phyloP scores from a whole-genome alignment of 192 early-diverging fungal species.

The Haplosporangium gracile region DNA sequence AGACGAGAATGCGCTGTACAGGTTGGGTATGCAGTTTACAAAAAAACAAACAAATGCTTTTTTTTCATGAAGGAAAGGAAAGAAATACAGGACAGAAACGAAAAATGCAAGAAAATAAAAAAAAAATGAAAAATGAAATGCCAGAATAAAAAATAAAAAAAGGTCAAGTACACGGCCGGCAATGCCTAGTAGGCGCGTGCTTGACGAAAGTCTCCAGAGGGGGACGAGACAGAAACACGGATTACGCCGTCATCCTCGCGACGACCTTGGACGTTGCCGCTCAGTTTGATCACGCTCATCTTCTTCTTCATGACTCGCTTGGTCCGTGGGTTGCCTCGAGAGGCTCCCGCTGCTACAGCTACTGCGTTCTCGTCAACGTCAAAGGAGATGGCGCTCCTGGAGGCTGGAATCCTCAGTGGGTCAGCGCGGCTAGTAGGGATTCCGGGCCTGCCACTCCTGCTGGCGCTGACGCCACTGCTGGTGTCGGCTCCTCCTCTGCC shows the following conservation, averaged over 20 bases:
- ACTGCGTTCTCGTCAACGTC: conserved; percentile 29
- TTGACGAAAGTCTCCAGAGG: background rate
- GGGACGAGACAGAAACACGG: conserved; percentile 30
- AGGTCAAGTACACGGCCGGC: too few relatives aligned
- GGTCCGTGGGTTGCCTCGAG: conserved; percentile 7
- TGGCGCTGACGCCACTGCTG: conserved; percentile 11
- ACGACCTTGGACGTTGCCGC: conserved; percentile 48
- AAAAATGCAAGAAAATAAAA: background rate
- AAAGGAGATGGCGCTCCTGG: conserved; percentile 31
- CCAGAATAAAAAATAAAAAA: background rate
- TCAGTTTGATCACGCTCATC: conserved; percentile 52
- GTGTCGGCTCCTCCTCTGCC: background rate
- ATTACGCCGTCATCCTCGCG: conserved; percentile 49
- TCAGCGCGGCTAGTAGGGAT: background rate
- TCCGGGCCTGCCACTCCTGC: background rate
- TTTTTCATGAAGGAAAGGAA: background rate
- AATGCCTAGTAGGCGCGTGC: background rate
- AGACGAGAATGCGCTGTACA: background rate
- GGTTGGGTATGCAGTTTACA: background rate
- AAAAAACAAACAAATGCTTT: conserved; percentile 1
- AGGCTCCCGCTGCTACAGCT: conserved; percentile 5
- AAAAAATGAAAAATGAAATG: background rate
- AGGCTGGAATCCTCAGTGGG: conserved; percentile 16
- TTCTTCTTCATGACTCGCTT: conserved; percentile 56
- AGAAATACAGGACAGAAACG: background rate